Evolutionary conservation across 73 alveolate species (phyloP), one percentile per base, ranked within the genome.

Genomic region (Paramecium sexaurelia): DNA sequence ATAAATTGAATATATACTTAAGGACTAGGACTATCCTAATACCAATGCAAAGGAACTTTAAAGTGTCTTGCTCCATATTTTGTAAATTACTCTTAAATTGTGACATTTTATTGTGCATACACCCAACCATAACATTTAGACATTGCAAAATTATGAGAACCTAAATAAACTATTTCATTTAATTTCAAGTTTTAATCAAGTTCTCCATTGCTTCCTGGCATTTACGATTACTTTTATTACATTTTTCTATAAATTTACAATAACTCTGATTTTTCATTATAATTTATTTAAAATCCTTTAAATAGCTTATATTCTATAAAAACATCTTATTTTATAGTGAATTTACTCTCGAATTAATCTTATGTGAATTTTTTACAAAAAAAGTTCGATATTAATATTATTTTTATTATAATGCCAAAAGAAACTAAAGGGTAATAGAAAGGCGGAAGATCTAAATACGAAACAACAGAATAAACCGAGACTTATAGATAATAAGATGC

Each of bases 401-500:
- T 0, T 47, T 47, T 47, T 11, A 43, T 51, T 17, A n/a, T 17
- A 51, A 51, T 51, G 67, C 67, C 33, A 51, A 51, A 51, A 51
- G 67, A 17, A 51, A 51, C 66, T 1, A 47, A 47, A 47, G 66
- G 66, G 1, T 26, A 51, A 17, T 22, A 39, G 13, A 33, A 37
- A 13, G 71, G 51, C 3, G 93, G 32, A 33, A 71, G 93, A 61
- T 20, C 78, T 51, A 86, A 86, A 36, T 86, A 86, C 29, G 93
- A 86, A 61, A 86, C 67, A 35, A 86, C 88, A 13, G 39, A 86
- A 36, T 67, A 86, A 61, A 86, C 93, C 4, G 93, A 86, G 47
- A 86, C 93, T 17, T 86, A 86, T 86, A 86, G 93, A 86, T 40
- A 86, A 51, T 37, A 86, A 86, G 41, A 51, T 11, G 33, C 88